Conservation (phyloP, 2,329 filamentous ascomycete genomes). For the Colletotrichum spaethianum region DNA sequence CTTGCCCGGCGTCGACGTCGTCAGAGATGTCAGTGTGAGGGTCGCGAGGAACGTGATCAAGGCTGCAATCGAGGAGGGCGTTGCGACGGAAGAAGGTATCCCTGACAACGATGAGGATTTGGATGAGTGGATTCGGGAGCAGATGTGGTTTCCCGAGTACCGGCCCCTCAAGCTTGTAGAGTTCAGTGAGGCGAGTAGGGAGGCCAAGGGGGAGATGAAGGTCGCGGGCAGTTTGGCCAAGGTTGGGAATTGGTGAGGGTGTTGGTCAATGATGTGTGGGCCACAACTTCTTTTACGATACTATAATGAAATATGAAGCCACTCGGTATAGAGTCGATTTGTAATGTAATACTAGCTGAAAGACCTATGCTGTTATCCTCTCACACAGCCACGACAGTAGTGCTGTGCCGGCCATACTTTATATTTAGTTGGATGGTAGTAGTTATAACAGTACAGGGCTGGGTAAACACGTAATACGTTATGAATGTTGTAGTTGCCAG, state of each 20-base stretch:
- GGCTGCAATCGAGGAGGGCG: slow-evolving; percentile 77
- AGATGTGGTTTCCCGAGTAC: slow-evolving; percentile 86
- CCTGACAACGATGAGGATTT: slow-evolving; percentile 69
- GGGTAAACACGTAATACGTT: neutral
- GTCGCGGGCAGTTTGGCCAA: slow-evolving; percentile 57
- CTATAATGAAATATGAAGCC: neutral
- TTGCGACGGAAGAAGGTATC: slow-evolving; percentile 76
- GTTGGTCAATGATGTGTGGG: neutral
- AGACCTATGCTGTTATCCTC: neutral
- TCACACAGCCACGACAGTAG: too few relatives aligned
- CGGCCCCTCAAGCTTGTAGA: slow-evolving; percentile 72
- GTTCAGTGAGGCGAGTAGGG: slow-evolving; percentile 64
- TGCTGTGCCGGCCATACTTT: neutral
- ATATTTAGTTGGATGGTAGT: accelerated
- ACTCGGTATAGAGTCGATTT: neutral
- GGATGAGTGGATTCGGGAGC: slow-evolving; percentile 80
- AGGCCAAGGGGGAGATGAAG: slow-evolving; percentile 72
- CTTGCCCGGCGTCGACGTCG: slow-evolving; percentile 81
- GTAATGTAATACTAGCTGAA: neutral
- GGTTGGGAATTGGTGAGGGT: slow-evolving; percentile 32
- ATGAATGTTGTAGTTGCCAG: too few relatives aligned
- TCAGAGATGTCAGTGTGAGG: slow-evolving; percentile 81
- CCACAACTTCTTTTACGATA: neutral
- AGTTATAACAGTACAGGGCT: neutral
- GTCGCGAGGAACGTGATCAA: slow-evolving; percentile 84